Conservation (phyloP, 331 rosid genomes). For the Prunus yedoensis region DNA sequence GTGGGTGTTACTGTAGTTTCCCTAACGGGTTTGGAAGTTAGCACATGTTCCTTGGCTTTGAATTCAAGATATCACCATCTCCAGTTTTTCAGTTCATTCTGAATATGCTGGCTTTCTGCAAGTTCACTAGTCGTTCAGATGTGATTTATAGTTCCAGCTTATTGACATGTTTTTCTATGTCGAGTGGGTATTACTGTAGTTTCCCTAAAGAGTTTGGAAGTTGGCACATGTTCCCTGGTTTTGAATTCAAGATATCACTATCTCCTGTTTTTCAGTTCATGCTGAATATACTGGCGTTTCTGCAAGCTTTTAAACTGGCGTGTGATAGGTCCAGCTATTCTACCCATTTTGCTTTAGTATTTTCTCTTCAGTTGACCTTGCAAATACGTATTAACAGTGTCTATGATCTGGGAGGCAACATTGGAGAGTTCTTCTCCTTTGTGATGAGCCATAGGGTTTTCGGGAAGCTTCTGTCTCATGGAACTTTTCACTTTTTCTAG, state of each 20-base stretch:
- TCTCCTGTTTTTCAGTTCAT: slow-evolving; percentile 20
- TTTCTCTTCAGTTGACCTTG: slow-evolving; percentile 24
- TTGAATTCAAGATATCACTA: slow-evolving; percentile 18
- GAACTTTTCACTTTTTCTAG: slow-evolving; percentile 20
- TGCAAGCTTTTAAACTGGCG: slow-evolving; percentile 34
- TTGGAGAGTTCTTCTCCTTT: slow-evolving; percentile 24
- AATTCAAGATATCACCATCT: slow-evolving; percentile 12
- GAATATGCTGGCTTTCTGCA: slow-evolving; percentile 29
- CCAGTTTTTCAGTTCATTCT: slow-evolving; percentile 22
- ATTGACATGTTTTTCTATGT: slow-evolving; percentile 24
- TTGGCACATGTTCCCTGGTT: slow-evolving; percentile 26
- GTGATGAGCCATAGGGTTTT: slow-evolving; percentile 6
- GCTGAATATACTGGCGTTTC: slow-evolving; percentile 28
- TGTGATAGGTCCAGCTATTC: slow-evolving; percentile 22
- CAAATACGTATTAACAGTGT: slow-evolving; percentile 9
- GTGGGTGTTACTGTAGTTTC: slow-evolving; percentile 1
- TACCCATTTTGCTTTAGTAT: slow-evolving; percentile 23
- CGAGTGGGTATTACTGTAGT: slow-evolving; percentile 5
- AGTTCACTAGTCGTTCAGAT: slow-evolving; percentile 29
- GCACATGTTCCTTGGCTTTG: slow-evolving; percentile 29
- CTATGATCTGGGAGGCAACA: slow-evolving; percentile 24
- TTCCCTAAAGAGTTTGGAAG: slow-evolving; percentile 23
- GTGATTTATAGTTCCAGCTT: slow-evolving; percentile 20
- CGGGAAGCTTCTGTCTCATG: slow-evolving; percentile 15
- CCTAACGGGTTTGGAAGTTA: slow-evolving; percentile 25